Evolutionary conservation across 371 early-diverging fungal genomes (phyloP).

Genomic region (Scutellospora calospora): DNA sequence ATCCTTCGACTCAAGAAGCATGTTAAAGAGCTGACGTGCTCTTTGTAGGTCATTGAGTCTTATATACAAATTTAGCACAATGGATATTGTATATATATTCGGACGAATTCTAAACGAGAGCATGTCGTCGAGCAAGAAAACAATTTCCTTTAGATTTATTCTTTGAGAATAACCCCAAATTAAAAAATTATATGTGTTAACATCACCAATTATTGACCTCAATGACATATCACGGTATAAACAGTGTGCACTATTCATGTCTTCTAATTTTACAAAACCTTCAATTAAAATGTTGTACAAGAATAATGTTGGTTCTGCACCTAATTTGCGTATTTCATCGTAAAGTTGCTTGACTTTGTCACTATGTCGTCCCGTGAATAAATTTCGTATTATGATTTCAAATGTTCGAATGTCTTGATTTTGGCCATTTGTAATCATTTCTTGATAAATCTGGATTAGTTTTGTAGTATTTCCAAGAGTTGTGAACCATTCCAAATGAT

Average conservation of each 20-base stretch:
- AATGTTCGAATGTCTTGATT: not conserved
- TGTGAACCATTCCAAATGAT: not conserved
- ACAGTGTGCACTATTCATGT: not conserved
- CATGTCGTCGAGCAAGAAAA: not conserved
- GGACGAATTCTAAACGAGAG: not conserved
- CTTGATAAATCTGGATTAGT: not conserved
- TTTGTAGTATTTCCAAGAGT: not conserved
- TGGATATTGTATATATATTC: not conserved
- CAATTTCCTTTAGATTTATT: not conserved
- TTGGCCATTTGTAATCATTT: not conserved
- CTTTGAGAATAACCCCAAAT: not conserved
- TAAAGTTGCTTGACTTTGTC: not conserved
- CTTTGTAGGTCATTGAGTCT: not conserved
- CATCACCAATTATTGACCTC: not conserved
- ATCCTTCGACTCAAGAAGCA: not conserved
- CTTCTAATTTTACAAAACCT: constrained; percentile 1
- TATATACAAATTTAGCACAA: not conserved
- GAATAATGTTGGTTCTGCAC: not conserved
- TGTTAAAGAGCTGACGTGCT: constrained; percentile 4
- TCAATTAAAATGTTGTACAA: constrained; percentile 8
- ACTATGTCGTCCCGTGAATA: not conserved
- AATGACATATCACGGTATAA: not conserved
- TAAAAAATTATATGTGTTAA: not conserved
- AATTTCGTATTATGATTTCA: not conserved
- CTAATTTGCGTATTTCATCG: not conserved